Evolutionary conservation across 1,284 basidiomycete species (phyloP).

Genomic region (Stereum hirsutum): DNA sequence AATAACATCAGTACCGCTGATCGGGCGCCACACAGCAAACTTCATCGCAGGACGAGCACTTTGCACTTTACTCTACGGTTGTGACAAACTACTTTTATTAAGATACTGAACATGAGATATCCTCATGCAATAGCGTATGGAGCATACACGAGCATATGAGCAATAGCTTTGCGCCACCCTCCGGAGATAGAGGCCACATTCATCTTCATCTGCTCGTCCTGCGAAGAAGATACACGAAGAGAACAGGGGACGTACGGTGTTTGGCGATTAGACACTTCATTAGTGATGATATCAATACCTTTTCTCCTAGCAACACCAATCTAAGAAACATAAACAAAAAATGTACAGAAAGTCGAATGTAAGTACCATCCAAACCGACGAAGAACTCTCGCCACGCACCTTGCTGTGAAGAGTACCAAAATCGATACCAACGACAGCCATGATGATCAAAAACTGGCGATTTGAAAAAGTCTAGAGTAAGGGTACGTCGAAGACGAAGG

Average conservation of each 20-base stretch:
- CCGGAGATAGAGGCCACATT: too few species aligned
- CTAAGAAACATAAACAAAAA: conserved; percentile 27
- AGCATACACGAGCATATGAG: background rate
- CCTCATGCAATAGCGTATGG: background rate
- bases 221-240: background rate
- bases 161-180: too few species aligned
- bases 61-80: too few species aligned
- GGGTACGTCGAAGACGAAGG: conserved; percentile 12
- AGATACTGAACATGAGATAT: too few species aligned
- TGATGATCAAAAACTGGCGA: conserved; percentile 23
- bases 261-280: conserved; percentile 91
- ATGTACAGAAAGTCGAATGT: background rate
- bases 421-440: conserved; percentile 91
- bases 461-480: conserved; percentile 11
- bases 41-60: too few species aligned
- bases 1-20: too few species aligned
- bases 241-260: conserved; percentile 73
- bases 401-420: conserved; percentile 84
- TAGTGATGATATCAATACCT: conserved; percentile 92
- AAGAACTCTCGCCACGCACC: too few species aligned
- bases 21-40: too few species aligned
- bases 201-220: too few species aligned
- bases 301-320: conserved; percentile 90
- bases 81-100: too few species aligned
- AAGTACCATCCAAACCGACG: too few species aligned